These are phyloP conservation scores for Aspergillus bertholletiae DNA, from an alignment of 495 filamentous ascomycete genomes.

Conservation along the genomic window DNA sequence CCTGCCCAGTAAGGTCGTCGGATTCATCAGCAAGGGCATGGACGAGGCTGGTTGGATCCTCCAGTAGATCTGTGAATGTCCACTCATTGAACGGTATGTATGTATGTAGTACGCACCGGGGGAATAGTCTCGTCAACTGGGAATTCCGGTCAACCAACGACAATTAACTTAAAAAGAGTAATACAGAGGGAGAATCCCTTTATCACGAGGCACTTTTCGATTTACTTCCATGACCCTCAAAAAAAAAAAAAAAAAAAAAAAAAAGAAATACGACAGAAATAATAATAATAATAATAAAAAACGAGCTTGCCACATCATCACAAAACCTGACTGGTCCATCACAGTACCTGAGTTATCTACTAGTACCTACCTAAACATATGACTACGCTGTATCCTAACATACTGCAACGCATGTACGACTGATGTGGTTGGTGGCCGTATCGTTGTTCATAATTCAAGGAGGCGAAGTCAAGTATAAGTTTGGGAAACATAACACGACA, in stretches of 20 bases:
- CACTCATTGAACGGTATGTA: background rate
- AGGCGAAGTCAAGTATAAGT: conserved; percentile 16
- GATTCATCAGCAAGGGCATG: conserved; percentile 3
- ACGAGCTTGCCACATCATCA: conserved; percentile 9
- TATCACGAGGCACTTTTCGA: background rate
- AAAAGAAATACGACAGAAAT: too few relatives aligned
- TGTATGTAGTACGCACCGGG: background rate
- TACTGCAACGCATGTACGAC: conserved; percentile 7
- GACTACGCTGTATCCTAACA: background rate
- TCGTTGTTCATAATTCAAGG: conserved; percentile 17
- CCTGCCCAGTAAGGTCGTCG: background rate
- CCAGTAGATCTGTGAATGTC: conserved; percentile 1
- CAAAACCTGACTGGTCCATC: conserved; percentile 2
- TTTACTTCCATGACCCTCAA: background rate
- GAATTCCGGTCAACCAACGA: background rate
- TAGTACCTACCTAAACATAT: background rate
- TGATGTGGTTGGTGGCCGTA: conserved; percentile 6
- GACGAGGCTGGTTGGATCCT: conserved; percentile 1
- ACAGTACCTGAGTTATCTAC: conserved; percentile 9
- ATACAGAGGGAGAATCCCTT: background rate
- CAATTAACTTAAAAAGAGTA: background rate
- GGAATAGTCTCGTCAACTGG: background rate
- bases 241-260: background rate
- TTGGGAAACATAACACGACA: background rate
- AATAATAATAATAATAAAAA: background rate